phyloP scores from a whole-genome alignment of 1,139 yeast genomes.

The Spathaspora sp. region DNA sequence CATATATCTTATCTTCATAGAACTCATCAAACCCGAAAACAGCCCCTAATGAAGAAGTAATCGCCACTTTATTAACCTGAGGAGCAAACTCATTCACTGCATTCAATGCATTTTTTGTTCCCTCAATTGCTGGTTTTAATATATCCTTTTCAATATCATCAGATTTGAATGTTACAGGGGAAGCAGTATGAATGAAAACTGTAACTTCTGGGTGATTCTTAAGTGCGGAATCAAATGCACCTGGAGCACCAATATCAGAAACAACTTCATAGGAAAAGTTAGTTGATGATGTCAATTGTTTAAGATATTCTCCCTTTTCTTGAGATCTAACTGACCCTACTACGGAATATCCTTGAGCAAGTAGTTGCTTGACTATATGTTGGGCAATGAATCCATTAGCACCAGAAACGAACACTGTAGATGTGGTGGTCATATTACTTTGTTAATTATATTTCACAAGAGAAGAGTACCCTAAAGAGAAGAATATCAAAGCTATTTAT shows the following conservation, averaged over 20 bases:
- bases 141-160: conserved; percentile 26
- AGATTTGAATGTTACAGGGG: conserved; percentile 24
- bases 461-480: background rate
- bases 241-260: conserved; percentile 23
- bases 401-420: conserved; percentile 50
- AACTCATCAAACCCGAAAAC: conserved; percentile 9
- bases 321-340: conserved; percentile 30
- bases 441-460: background rate
- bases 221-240: conserved; percentile 30
- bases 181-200: conserved; percentile 30
- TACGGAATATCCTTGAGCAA: conserved; percentile 24
- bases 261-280: conserved; percentile 30
- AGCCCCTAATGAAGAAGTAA: conserved; percentile 30
- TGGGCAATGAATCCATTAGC: conserved; percentile 59
- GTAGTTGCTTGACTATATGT: conserved; percentile 28
- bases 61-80: conserved; percentile 23
- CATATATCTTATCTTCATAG: conserved; percentile 12
- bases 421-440: background rate
- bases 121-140: conserved; percentile 29
- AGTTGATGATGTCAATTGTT: conserved; percentile 20
- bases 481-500: background rate
- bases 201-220: conserved; percentile 25
- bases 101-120: conserved; percentile 25
- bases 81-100: conserved; percentile 22
- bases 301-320: conserved; percentile 26